Conservation (phyloP, 2,329 filamentous ascomycete species). For the Fusarium papillatum region DNA sequence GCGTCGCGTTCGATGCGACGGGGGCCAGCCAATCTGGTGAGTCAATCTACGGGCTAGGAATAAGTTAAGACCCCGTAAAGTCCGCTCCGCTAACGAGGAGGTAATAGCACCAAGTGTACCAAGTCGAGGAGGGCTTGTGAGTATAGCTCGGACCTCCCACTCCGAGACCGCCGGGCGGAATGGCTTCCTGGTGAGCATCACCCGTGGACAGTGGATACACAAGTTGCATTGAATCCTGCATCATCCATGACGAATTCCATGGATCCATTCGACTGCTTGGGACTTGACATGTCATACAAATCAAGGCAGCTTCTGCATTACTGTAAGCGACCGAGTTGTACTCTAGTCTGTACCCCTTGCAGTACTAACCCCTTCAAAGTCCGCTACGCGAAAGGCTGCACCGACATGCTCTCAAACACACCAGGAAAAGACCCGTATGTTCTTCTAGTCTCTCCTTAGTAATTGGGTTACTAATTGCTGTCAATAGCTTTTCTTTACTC, state of each 20-base stretch:
- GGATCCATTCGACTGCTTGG: constrained; percentile 36
- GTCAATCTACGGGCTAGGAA: background rate
- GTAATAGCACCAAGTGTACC: constrained; percentile 26
- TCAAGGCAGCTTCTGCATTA: constrained; percentile 42
- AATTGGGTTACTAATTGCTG: background rate
- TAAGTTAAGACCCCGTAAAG: background rate
- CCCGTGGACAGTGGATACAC: constrained; percentile 28
- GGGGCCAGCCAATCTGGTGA: constrained; percentile 34
- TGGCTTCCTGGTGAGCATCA: constrained; percentile 40
- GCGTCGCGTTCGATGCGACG: constrained; percentile 40
- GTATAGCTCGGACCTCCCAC: constrained; percentile 30
- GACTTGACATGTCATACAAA: constrained; percentile 39
- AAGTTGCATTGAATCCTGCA: background rate
- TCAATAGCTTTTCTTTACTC: constrained; percentile 21
- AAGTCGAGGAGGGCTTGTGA: constrained; percentile 29
- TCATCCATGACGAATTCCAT: constrained; percentile 13
- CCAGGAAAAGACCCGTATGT: constrained; percentile 20
- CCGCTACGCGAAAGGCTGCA: constrained; percentile 24
- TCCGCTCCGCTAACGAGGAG: background rate
- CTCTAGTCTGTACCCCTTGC: no score
- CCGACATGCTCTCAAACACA: constrained; percentile 7
- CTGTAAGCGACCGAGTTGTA: constrained; percentile 20
- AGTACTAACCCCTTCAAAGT: constrained; percentile 11
- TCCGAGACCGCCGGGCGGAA: constrained; percentile 36
- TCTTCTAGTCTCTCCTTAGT: accelerated